These are phyloP conservation scores for Cicer chorassanicum DNA, from an alignment of 306 rosid species.

Conservation along the genomic window DNA sequence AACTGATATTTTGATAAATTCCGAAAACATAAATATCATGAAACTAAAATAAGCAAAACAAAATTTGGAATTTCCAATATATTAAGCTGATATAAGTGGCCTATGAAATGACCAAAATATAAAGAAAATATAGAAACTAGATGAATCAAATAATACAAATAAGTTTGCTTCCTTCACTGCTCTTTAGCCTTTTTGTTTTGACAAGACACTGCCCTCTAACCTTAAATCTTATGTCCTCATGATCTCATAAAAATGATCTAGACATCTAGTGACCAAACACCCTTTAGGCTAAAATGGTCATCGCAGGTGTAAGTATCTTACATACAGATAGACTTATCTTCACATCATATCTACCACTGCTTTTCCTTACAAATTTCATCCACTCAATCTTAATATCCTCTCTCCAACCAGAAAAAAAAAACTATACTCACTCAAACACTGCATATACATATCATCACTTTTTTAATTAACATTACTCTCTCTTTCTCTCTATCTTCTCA, in stretches of 20 bases:
- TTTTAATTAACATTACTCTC: conserved; percentile 35
- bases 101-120: neutral
- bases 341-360: conserved; percentile 56
- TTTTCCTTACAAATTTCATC: conserved; percentile 71
- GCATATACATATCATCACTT: conserved; percentile 39
- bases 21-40: too few species aligned
- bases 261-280: neutral
- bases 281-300: conserved; percentile 20
- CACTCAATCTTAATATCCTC: conserved; percentile 76
- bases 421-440: conserved; percentile 14
- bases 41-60: too few species aligned
- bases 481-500: conserved; percentile 11
- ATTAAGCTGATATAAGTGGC: too few species aligned
- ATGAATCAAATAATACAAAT: too few species aligned
- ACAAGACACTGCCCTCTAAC: neutral
- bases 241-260: conserved; percentile 6
- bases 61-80: too few species aligned
- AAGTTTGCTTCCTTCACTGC: neutral
- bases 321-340: conserved; percentile 27
- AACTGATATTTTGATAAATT: too few species aligned
- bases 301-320: neutral
- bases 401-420: conserved; percentile 42
- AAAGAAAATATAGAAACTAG: too few species aligned
- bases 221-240: neutral
- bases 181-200: neutral